These are phyloP conservation scores for Amaranthus tricolor DNA, from an alignment of 179 eudicot species.

Conservation along the genomic window DNA sequence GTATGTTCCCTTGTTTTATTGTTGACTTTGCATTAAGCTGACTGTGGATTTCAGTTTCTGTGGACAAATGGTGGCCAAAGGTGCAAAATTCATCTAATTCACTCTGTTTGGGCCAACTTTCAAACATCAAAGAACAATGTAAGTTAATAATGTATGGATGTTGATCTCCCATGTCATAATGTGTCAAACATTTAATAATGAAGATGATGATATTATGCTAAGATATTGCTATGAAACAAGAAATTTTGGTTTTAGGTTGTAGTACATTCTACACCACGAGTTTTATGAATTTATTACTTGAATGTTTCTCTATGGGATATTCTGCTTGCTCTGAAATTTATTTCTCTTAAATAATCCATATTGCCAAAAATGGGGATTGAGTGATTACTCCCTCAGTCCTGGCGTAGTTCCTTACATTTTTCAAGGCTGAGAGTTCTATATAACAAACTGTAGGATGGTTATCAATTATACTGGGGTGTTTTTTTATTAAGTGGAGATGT, in stretches of 20 bases:
- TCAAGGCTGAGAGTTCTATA: neutral
- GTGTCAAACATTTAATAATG: neutral
- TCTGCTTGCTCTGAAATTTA: neutral
- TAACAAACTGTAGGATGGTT: no score
- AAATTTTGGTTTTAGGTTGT: neutral
- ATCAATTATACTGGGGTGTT: no score
- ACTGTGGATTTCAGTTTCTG: conserved; percentile 49
- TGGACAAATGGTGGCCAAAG: conserved; percentile 79
- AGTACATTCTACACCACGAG: neutral
- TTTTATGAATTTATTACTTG: neutral
- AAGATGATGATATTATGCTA: neutral
- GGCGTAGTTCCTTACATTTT: neutral
- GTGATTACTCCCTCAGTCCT: neutral
- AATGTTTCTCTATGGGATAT: neutral
- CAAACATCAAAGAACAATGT: conserved; percentile 90
- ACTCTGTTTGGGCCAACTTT: conserved; percentile 96
- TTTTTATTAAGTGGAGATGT: no score
- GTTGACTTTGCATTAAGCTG: neutral
- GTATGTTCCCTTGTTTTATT: neutral
- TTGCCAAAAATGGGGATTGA: neutral
- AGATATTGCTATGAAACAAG: neutral
- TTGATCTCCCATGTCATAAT: neutral
- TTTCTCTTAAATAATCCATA: neutral
- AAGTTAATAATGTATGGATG: conserved; percentile 26
- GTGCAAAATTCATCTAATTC: conserved; percentile 62